phyloP scores from a whole-genome alignment of 345 rosid genomes.

The Euphorbia peplus region DNA sequence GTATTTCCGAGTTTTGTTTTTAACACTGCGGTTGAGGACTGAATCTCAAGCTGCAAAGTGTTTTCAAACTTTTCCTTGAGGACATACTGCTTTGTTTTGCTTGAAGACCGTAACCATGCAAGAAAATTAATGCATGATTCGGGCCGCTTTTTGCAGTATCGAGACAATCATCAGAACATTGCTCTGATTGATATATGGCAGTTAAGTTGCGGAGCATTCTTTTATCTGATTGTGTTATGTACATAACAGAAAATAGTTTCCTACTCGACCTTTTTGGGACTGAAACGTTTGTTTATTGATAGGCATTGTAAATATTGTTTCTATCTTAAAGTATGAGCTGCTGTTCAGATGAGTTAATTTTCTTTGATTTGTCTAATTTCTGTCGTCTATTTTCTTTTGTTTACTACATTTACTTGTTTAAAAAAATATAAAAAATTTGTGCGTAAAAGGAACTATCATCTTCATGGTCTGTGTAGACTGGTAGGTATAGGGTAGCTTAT shows the following conservation, averaged over 20 bases:
- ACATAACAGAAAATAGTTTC: not conserved
- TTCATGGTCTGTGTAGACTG: no score
- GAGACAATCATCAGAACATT: constrained; percentile 1
- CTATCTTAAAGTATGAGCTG: not conserved
- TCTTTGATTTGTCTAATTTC: no score
- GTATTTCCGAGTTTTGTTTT: constrained; percentile 65
- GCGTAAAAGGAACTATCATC: no score
- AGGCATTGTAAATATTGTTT: no score
- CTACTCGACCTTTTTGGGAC: not conserved
- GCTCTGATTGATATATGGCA: no score
- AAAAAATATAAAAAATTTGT: no score
- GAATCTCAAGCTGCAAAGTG: not conserved
- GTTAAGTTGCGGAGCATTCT: not conserved
- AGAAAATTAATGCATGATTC: not conserved
- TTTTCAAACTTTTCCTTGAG: not conserved
- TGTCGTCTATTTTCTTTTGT: no score
- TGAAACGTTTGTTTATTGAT: not conserved
- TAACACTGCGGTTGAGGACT: constrained; percentile 55
- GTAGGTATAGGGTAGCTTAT: no score
- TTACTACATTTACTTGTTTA: no score
- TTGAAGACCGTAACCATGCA: not conserved
- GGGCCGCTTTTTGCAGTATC: not conserved
- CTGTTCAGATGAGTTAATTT: not conserved
- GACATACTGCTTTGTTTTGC: not conserved
- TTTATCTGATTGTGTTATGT: not conserved